phyloP scores from a whole-genome alignment of 179 eudicot genomes.

The Carnegiea gigantea region DNA sequence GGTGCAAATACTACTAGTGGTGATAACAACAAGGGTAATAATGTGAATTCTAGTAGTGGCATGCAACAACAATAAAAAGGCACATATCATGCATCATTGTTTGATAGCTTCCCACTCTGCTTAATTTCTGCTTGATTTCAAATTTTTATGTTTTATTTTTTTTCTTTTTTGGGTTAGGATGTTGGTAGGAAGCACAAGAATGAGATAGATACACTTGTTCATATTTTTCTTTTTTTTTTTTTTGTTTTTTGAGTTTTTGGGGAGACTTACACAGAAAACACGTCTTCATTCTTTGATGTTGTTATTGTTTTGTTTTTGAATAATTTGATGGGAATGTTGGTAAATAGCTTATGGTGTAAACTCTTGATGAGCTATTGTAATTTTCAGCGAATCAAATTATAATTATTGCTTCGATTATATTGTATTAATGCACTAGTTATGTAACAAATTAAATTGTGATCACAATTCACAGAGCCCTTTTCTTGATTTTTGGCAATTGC shows the following conservation, averaged over 20 bases:
- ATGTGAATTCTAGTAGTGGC: slow-evolving; percentile 20
- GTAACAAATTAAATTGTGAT: too few species aligned
- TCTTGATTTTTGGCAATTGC: too few species aligned
- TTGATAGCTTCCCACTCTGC: not conserved
- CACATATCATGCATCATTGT: not conserved
- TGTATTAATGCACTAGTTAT: too few species aligned
- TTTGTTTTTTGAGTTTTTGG: not conserved
- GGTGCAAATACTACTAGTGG: slow-evolving; percentile 3
- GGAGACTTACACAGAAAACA: not conserved
- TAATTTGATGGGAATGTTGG: not conserved
- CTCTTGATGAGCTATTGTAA: too few species aligned
- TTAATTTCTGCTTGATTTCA: not conserved
- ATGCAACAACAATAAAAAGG: slow-evolving; percentile 29
- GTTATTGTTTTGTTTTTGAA: slow-evolving; percentile 28
- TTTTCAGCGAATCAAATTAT: too few species aligned
- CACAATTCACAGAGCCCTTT: too few species aligned
- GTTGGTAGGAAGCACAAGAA: not conserved
- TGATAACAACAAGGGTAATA: slow-evolving; percentile 12
- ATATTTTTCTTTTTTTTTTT: not conserved
- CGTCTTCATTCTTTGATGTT: slow-evolving; percentile 32
- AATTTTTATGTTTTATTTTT: not conserved
- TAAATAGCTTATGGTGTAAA: not conserved
- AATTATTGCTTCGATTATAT: too few species aligned
- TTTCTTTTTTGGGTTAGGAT: not conserved
- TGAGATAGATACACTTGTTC: not conserved